Conservation (phyloP, 2,329 filamentous ascomycete genomes). For the Claviceps sp. region DNA sequence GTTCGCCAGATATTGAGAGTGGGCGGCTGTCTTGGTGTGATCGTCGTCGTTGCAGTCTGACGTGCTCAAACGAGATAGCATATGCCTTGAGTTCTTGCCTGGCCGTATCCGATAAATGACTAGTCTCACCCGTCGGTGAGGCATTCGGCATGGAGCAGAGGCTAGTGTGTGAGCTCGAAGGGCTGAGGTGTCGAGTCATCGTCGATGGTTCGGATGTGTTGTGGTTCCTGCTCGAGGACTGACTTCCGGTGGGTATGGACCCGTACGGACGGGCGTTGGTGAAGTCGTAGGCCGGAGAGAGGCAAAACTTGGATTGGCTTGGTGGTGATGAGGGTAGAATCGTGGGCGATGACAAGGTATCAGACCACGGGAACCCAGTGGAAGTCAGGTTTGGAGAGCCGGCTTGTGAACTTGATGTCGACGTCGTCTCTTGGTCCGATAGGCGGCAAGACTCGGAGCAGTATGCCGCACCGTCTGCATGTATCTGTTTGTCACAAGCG, state of each 20-base stretch:
- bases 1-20: conserved; percentile 1
- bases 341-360: conserved; percentile 3
- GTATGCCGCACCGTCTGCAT: conserved; percentile 70
- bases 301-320: conserved; percentile 41
- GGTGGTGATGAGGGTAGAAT: conserved; percentile 1
- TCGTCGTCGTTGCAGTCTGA: conserved; percentile 46
- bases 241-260: conserved; percentile 29
- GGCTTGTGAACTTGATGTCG: conserved; percentile 41
- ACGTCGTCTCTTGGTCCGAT: conserved; percentile 69
- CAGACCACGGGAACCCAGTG: conserved; percentile 35
- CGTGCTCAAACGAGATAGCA: conserved; percentile 78
- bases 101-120: conserved; percentile 59
- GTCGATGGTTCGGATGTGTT: conserved; percentile 11
- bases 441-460: conserved; percentile 87
- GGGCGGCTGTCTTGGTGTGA: conserved; percentile 28
- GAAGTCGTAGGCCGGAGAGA: conserved; percentile 67
- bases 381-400: conserved; percentile 42
- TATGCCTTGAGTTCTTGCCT: conserved; percentile 73
- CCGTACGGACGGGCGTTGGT: conserved; percentile 46
- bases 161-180: conserved; percentile 73
- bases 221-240: conserved; percentile 12
- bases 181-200: conserved; percentile 35
- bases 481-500: conserved; percentile 66
- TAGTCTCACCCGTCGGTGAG: conserved; percentile 37
- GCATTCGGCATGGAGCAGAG: conserved; percentile 65